A percentile compares a stretch with the other conserved stretches of the same genome.
These are phyloP conservation scores for Xylaria scruposa DNA, from an alignment of 495 filamentous ascomycete species.

Conservation along the genomic window DNA sequence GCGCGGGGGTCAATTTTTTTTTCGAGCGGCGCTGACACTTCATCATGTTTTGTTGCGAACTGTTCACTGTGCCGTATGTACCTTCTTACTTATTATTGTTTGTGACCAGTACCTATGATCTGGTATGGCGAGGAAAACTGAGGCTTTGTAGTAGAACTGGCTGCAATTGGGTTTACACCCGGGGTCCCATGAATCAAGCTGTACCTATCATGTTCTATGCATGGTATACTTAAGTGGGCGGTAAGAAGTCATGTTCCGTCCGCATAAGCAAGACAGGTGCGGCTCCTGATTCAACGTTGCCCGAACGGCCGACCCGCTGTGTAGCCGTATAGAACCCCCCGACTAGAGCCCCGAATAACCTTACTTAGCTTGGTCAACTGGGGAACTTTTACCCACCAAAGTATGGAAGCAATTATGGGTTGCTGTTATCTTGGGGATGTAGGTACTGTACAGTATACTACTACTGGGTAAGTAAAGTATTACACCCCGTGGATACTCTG, in stretches of 20 bases:
- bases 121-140: too few species aligned
- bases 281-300: conserved; percentile 18
- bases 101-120: too few species aligned
- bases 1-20: conserved; percentile 20
- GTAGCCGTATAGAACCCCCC: background rate
- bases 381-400: background rate
- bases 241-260: too few species aligned
- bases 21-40: background rate
- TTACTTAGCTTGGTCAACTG: background rate
- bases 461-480: too few species aligned
- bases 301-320: background rate
- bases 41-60: background rate
- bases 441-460: background rate
- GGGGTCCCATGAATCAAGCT: too few species aligned
- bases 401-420: too few species aligned
- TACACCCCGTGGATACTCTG: background rate
- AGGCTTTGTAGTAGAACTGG: too few species aligned
- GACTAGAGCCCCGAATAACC: background rate
- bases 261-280: background rate
- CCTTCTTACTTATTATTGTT: too few species aligned
- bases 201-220: too few species aligned
- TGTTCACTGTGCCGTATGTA: background rate
- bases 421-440: too few species aligned
- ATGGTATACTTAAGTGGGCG: too few species aligned
- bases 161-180: too few species aligned